Evolutionary conservation across 139 green algal species (phyloP), one percentile per base, ranked within the genome.

Genomic region (Chlorella sp.): DNA sequence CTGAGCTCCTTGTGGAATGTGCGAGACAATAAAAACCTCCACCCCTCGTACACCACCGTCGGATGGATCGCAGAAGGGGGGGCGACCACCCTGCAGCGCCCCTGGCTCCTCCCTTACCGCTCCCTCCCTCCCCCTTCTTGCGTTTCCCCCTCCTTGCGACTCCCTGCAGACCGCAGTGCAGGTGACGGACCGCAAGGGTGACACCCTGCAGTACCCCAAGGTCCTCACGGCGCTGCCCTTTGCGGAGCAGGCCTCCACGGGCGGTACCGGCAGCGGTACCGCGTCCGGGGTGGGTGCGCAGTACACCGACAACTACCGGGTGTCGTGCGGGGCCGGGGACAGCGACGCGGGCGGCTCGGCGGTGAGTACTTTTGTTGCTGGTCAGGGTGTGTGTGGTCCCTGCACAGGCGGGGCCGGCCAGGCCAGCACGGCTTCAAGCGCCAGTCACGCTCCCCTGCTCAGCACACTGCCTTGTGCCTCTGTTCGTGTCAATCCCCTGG

Each of bases 181-280:
- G 3, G 32, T 94, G 32, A 24, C 37, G 2, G 92, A 94, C 81
- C 36, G 61, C n/a, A 93, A 93, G 75, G 92, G 92, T 14, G 88
- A 94, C 53, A 81, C 75, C 28, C 42, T 93, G 30, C 66, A 64
- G 9, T 94, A 93, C 73, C 92, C 92, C 28, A 94, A 94, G 88
- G 88, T 87, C 19, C 37, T 94, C 14, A 26, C 36, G 30, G 9
- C 24, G 71, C 90, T 94, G 73, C 92, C 92, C 34, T 94, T 94
- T 85, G 82, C 37, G 2, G 92, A 94, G 15, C 36, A 57, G 3
- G 90, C 28, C 28, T 87, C 81, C 88, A 93, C 92, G 12, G 87
- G 76, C 36, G 64, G 37, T 4, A 9, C 40, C 42, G 64, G 61
- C 34, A 28, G 64, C 64, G 64, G 64, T 57, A 57, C 48, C 48